Base-by-base conservation (phyloP, 2,329 filamentous ascomycete genomes). In the Fusarium marasasianum region DNA sequence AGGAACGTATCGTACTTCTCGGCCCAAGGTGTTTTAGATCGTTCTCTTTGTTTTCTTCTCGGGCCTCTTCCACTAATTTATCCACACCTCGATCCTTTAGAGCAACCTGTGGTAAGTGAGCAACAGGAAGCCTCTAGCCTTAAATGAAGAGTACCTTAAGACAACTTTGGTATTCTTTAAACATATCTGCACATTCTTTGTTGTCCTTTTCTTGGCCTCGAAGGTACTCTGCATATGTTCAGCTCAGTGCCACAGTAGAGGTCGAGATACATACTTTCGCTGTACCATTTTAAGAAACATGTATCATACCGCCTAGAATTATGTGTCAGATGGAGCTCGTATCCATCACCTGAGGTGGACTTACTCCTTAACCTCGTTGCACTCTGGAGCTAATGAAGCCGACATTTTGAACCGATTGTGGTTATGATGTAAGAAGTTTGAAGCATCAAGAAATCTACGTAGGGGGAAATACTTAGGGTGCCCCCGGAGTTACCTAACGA, bases 271-370 rank as follows among this genome's bases (percentile, higher is more conserved):
- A 67, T 87, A 98, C 96, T 98, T 84, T 99, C 96, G 81, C 95
- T 98, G 83, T 99, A 99, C 96, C 96, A 99, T 85, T 98, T 98
- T 74, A 99, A 86, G 82, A 99, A 99, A 85, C 96, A 99, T 59
- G 93, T 95, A 83, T 99, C 96, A 81, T 99, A 99, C 78, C 92
- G 94, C 82, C 95, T 98, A 71, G 6, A 20, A 47, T 47, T 11
- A 45, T 74, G 24, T 67, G 55, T 20, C 17, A 20, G 40, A 13
- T 9, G 26, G 15, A 53, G 33, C n/a, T 17, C 14, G 5, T 1
- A 7, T 13, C 5, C 22, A 14, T 31, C 0, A 18, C n/a, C 4
- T 26, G 6, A 18, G 6, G 22, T 41, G 17, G 11, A 82, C 91
- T 79, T 85, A 98, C 96, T 98, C 96, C 85, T 98, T 98, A 75